Evolutionary conservation across 2,329 filamentous ascomycete species (phyloP).

Genomic region (Botrytis cinerea): DNA sequence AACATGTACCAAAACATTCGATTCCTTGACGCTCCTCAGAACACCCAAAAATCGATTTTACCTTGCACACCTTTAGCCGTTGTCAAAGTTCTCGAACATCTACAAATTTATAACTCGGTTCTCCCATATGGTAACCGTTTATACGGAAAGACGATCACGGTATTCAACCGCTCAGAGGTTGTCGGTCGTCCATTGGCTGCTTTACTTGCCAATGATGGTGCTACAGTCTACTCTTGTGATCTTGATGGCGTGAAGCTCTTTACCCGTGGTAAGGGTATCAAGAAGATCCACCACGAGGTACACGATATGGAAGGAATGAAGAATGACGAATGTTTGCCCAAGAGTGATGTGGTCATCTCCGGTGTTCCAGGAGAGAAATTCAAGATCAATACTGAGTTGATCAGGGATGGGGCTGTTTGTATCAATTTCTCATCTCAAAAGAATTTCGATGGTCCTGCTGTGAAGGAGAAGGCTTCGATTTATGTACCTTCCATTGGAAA

Average conservation of each 20-base stretch:
- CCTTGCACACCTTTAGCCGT: constrained; percentile 95
- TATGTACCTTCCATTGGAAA: constrained; percentile 98
- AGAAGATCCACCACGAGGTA: constrained; percentile 83
- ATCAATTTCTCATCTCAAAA: constrained; percentile 97
- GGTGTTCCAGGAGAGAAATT: constrained; percentile 86
- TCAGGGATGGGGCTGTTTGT: constrained; percentile 92
- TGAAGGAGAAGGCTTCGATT: constrained; percentile 95
- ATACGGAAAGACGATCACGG: constrained; percentile 90
- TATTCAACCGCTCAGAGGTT: constrained; percentile 95
- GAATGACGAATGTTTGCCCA: constrained; percentile 76
- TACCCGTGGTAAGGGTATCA: constrained; percentile 83
- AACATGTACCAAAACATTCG: constrained; percentile 99
- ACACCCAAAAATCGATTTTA: constrained; percentile 84
- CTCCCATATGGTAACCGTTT: constrained; percentile 89
- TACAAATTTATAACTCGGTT: constrained; percentile 95
- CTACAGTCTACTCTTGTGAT: constrained; percentile 93
- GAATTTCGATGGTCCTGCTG: constrained; percentile 81
- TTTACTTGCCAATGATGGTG: constrained; percentile 92
- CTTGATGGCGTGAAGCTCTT: constrained; percentile 90
- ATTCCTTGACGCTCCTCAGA: constrained; percentile 78
- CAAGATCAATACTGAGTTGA: constrained; percentile 82
- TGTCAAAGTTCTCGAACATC: constrained; percentile 94
- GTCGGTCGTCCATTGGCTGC: constrained; percentile 92
- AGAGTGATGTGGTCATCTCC: constrained; percentile 92
- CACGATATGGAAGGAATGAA: constrained; percentile 73